Percentiles rank a stretch among this genome's conserved stretches.
phyloP scores from a whole-genome alignment of 768 basidiomycete species.

The Austroboletus eburneus region DNA sequence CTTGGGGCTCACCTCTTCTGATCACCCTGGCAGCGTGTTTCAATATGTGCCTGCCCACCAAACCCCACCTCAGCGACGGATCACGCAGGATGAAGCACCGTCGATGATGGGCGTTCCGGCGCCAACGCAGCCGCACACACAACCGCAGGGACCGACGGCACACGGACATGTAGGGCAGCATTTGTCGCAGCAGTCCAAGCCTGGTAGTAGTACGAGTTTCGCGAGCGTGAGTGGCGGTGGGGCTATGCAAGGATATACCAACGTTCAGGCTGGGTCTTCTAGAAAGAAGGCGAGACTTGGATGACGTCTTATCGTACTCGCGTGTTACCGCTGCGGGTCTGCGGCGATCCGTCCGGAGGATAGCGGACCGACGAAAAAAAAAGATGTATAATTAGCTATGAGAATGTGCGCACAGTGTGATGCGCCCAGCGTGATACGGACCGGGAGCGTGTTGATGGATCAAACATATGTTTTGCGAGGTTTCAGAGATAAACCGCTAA shows the following conservation, averaged over 20 bases:
- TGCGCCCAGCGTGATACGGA: too few relatives aligned
- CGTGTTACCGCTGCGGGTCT: too few relatives aligned
- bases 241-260: conserved; percentile 26
- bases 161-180: conserved; percentile 43
- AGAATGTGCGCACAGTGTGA: too few relatives aligned
- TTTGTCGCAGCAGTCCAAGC: conserved; percentile 39
- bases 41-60: conserved; percentile 57
- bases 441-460: too few relatives aligned
- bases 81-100: conserved; percentile 89
- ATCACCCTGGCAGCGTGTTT: conserved; percentile 71
- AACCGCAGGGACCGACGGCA: conserved; percentile 41
- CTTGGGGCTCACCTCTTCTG: conserved; percentile 5
- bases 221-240: conserved; percentile 56
- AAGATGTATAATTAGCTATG: too few relatives aligned
- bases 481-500: too few relatives aligned
- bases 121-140: conserved; percentile 41
- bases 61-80: conserved; percentile 80
- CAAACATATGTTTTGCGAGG: too few relatives aligned
- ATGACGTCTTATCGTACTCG: too few relatives aligned
- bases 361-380: too few relatives aligned
- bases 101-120: conserved; percentile 72
- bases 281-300: conserved; percentile 62
- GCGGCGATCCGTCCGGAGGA: too few relatives aligned
- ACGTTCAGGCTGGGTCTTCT: conserved; percentile 35
- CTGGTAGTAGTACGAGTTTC: conserved; percentile 61